Percentiles rank a stretch among this genome's conserved stretches.
These are phyloP conservation scores for Tuber brumale DNA, from an alignment of 495 filamentous ascomycete genomes.

Conservation along the genomic window DNA sequence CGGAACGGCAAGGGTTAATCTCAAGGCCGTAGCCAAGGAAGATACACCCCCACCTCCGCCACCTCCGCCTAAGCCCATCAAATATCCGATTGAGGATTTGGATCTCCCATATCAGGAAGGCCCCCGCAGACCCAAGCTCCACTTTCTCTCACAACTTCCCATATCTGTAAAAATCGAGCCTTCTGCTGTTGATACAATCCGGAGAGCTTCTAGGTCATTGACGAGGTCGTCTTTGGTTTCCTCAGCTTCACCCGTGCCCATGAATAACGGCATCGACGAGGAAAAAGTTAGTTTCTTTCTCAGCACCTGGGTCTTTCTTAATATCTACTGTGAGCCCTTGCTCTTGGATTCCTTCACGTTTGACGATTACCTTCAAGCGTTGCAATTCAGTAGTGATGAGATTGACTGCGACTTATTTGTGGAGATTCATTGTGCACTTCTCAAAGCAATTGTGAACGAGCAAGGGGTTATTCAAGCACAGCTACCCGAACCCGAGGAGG, in stretches of 20 bases:
- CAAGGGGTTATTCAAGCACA: slow-evolving; percentile 72
- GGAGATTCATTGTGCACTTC: slow-evolving; percentile 82
- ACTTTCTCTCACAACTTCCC: slow-evolving; percentile 61
- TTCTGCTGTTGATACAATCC: slow-evolving; percentile 26
- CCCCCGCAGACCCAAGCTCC: slow-evolving; percentile 61
- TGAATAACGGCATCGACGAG: slow-evolving; percentile 37
- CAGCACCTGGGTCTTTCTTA: slow-evolving; percentile 83
- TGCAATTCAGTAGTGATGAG: slow-evolving; percentile 70
- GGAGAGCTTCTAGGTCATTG: slow-evolving; percentile 37
- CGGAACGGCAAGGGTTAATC: slow-evolving; percentile 30
- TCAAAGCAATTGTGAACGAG: slow-evolving; percentile 77
- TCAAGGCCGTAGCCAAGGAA: slow-evolving; percentile 36
- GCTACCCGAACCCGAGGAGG: slow-evolving; percentile 66
- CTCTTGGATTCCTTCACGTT: slow-evolving; percentile 94
- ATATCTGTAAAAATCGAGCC: slow-evolving; percentile 38
- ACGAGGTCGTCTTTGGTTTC: slow-evolving; percentile 26
- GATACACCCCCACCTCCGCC: slow-evolving; percentile 48
- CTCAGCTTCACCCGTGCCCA: slow-evolving; percentile 27
- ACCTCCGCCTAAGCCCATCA: slow-evolving; percentile 70
- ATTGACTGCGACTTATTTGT: slow-evolving; percentile 79
- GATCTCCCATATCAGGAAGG: slow-evolving; percentile 61
- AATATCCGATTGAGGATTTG: slow-evolving; percentile 92
- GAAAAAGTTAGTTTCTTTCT: slow-evolving; percentile 38
- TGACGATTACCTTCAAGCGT: slow-evolving; percentile 87
- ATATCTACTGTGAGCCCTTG: slow-evolving; percentile 90